Base-by-base conservation (phyloP, 2,329 filamentous ascomycete genomes). In the Diatrype stigma region DNA sequence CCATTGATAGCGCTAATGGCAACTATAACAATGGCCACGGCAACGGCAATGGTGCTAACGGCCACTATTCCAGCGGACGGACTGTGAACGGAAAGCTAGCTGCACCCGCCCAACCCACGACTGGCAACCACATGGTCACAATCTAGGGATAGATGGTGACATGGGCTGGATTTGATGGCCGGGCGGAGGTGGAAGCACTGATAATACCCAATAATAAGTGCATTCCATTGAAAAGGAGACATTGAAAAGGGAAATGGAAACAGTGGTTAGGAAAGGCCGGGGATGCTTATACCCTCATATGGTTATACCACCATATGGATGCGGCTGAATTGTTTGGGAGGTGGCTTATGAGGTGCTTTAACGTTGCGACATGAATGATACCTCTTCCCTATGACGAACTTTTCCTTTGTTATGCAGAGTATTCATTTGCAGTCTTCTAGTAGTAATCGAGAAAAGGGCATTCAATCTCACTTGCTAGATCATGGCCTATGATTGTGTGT, bases 11-110 rank as follows among this genome's bases (percentile, higher is more conserved):
- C 21, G 46, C 32, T 38, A 56, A n/a, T 19, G 48, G 53, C 30
- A 56, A 47, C 22, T 45, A 23, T 6, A 35, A 55, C 32, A 58
- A 58, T 21, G 55, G 60, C 26, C 56, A 62, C 26, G 59, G 59
- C 47, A 60, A 57, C 49, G 55, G 53, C 30, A 55, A 55, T 46
- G 47, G 47, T 22, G 49, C 53, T 21, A 57, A 56, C 32, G 58
- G 53, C 14, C 45, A 45, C 5, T 22, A 53, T 2, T n/a, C 26
- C 1, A 45, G 44, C 34, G 47, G 45, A 14, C 37, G 45, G 32
- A 23, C 38, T n/a, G 48, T 45, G 12, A 58, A 56, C 11, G 32
- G 32, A 10, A 48, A 48, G n/a, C 32, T 40, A 28, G 42, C 42
- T 12, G 50, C 10, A 37, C 51, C n/a, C 19, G 48, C n/a, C 21